A percentile compares a stretch with the other conserved stretches of the same genome.
Evolutionary conservation across 2,329 filamentous ascomycete genomes (phyloP).

Genomic region (Arthrobotrys sinensis): DNA sequence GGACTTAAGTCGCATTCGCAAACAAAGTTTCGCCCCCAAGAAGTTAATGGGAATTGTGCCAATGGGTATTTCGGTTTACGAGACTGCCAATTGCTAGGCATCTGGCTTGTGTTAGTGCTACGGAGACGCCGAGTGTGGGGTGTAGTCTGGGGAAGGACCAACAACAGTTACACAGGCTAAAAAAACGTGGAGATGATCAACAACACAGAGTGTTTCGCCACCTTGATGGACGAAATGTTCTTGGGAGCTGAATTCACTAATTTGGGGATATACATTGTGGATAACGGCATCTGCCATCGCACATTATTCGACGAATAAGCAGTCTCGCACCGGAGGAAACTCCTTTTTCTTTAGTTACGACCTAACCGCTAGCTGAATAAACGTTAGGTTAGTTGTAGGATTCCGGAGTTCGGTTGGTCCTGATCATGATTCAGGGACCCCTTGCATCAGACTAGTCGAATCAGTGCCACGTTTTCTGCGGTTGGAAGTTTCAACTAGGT

Average conservation of each 20-base stretch:
- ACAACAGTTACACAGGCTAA: constrained; percentile 38
- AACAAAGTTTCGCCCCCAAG: constrained; percentile 9
- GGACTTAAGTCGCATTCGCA: constrained; percentile 17
- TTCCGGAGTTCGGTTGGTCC: constrained; percentile 20
- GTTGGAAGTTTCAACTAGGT: constrained; percentile 25
- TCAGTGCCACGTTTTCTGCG: constrained; percentile 25
- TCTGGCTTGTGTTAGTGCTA: constrained; percentile 14
- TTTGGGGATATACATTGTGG: neutral
- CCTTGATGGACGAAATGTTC: neutral
- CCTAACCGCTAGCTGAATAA: constrained; percentile 5
- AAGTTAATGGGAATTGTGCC: constrained; percentile 11
- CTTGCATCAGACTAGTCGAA: constrained; percentile 24
- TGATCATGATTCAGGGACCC: constrained; percentile 7
- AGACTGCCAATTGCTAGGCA: constrained; percentile 49
- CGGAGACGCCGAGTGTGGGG: constrained; percentile 5
- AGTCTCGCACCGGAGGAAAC: constrained; percentile 7
- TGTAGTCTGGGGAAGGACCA: constrained; percentile 19
- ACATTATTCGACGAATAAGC: neutral
- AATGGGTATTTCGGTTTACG: constrained; percentile 34
- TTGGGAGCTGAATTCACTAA: constrained; percentile 1
- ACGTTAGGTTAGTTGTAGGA: constrained; percentile 4
- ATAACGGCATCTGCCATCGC: neutral
- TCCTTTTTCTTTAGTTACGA: neutral
- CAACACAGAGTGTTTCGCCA: constrained; percentile 43
- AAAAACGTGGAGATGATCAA: constrained; percentile 26